Evolutionary conservation across 352 stramenopile species (phyloP), one percentile per base, ranked within the genome.

Genomic region (Blastocystis sp.): DNA sequence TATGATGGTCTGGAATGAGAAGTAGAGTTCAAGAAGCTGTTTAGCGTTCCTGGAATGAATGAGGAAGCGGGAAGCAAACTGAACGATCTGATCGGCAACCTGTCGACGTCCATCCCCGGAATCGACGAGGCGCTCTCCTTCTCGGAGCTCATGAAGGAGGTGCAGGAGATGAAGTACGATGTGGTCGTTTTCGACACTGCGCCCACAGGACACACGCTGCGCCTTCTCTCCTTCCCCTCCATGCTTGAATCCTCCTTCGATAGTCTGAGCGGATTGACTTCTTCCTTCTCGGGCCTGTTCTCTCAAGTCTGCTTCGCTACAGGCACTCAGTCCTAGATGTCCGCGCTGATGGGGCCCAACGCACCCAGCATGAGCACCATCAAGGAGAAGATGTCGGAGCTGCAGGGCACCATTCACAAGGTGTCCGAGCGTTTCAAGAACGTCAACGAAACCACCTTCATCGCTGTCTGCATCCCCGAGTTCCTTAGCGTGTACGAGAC

Each of bases 401-500:
- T 95, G 38, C 93, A 96, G 65, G 93, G 95, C 60, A 95, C 98
- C 77, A 98, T 99, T 89, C 96, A 98, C 91, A 98, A 98, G 91
- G 97, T 99, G 10, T 98, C 98, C 90, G 92, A 94, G 77, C 94
- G 97, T 89, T 99, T 99, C 92, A 97, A 98, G 90, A 96, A 99
- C 92, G 94, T 96, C 38, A 94, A 98, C 45, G 92, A 96, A 86
- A 99, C 96, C 23, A 99, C 97, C 17, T 99, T 99, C 91, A 95
- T 99, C 34, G 98, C 96, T 90, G 97, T 99, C 64, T 99, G 96
- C 91, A 99, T 99, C 90, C 96, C 97, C 0, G 97, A 99, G 93
- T 99, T 99, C 91, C 91, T 99, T 76, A 98, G 95, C 88, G 94
- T 99, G 52, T 99, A 98, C 89, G 97, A 99, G 91, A 99, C 97